Base-by-base conservation (phyloP, 1,139 yeast genomes). In the Scheffersomyces lignicola region DNA sequence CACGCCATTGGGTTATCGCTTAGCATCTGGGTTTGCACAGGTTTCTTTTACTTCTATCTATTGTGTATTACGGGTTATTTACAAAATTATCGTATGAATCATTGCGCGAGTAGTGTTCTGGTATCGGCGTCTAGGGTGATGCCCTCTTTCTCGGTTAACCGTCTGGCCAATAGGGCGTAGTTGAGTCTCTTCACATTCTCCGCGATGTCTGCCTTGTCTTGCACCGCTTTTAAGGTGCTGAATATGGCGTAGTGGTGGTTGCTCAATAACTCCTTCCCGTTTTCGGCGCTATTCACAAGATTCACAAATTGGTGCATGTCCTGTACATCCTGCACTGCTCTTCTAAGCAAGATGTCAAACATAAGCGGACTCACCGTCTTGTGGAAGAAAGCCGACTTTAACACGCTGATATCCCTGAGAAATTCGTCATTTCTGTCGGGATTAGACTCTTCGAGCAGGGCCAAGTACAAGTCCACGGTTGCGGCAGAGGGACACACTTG, bases 261-360 rank as follows among this genome's bases (percentile, higher is more conserved):
- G 2, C 32, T 30, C 7, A 58, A 28, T 8, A 58, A 34, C 2
- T 44, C 30, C 7, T 40, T 42, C 3, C 38, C 35, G 16, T 32
- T 36, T 6, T 31, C 34, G 24, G 36, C 38, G 14, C 28, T 30
- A n/a, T 40, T 50, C 1, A 49, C 45, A 24, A 61, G 48, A 18
- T 45, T 48, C 3, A 66, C 24, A 25, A 69, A 55, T 31, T 64
- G 62, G 11, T 60, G 58, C 32, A 69, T 49, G 26, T 69, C 75
- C 27, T 45, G 47, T 1, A 44, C 37, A 29, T 52, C 52, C 13
- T 49, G 43, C 5, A 62, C 51, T 2, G 55, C 47, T 18, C 47
- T 37, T 7, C 44, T 38, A 28, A 67, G 42, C 5, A 69, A 38
- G 5, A 62, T 42, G 14, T 44, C 40, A 27, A 62, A 54, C 3